Percentiles rank a stretch among this genome's conserved stretches.
phyloP scores from a whole-genome alignment of 2,329 filamentous ascomycete species.

The Monosporascus sp. region DNA sequence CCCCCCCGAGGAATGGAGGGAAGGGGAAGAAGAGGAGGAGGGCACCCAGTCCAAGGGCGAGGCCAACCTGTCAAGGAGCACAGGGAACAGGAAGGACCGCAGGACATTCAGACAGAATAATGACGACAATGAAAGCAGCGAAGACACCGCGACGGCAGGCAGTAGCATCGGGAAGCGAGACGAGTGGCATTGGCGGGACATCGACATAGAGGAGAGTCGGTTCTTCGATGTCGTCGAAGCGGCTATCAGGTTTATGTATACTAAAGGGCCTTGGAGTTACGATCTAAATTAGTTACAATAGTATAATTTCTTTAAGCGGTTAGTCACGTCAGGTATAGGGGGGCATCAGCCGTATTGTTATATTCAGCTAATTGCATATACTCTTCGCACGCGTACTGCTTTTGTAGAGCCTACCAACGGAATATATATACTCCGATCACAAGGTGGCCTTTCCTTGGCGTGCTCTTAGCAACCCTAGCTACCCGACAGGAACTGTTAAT shows the following conservation, averaged over 20 bases:
- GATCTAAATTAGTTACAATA: slow-evolving; percentile 1
- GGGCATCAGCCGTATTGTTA: no score
- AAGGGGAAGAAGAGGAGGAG: slow-evolving; percentile 1
- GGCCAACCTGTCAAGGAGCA: not conserved
- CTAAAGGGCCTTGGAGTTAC: slow-evolving; percentile 4
- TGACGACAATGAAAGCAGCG: not conserved
- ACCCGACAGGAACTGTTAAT: no score
- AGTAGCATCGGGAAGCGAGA: slow-evolving; percentile 15
- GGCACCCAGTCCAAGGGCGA: not conserved
- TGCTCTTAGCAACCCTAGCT: no score
- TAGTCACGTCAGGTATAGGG: no score
- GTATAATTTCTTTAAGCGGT: no score
- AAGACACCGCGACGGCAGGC: not conserved
- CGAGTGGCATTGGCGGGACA: slow-evolving; percentile 5
- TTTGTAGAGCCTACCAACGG: no score
- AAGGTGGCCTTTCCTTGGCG: no score
- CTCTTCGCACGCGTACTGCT: no score
- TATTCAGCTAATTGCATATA: no score
- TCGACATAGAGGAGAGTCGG: slow-evolving; percentile 5
- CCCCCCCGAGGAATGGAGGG: not conserved
- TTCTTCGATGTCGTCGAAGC: slow-evolving; percentile 6
- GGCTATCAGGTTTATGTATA: slow-evolving; percentile 8
- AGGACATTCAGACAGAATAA: not conserved
- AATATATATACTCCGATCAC: no score
- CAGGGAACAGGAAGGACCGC: not conserved